Evolutionary conservation across 352 stramenopile genomes (phyloP).

Genomic region (Phytophthora rubi): DNA sequence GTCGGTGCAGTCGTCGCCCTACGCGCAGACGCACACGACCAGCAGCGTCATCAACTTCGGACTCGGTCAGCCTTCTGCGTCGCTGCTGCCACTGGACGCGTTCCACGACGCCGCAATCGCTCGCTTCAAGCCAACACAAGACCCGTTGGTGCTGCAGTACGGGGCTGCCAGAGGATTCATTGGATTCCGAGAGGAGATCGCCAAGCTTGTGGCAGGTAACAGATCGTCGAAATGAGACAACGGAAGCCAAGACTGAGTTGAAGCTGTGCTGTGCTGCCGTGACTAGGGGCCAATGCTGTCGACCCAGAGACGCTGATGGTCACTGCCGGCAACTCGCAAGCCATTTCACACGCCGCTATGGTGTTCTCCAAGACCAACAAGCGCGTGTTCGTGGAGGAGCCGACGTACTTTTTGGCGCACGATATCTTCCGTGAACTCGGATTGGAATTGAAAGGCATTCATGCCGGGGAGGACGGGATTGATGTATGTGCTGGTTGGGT

Average conservation of each 20-base stretch:
- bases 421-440: constrained; percentile 93
- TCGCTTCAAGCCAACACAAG: constrained; percentile 60
- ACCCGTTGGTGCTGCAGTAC: constrained; percentile 77
- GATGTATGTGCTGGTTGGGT: constrained; percentile 52
- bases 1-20: constrained; percentile 67
- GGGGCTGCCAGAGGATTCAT: constrained; percentile 71
- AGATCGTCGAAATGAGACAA: constrained; percentile 3
- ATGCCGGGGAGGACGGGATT: constrained; percentile 74
- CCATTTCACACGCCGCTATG: constrained; percentile 88
- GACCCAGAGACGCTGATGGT: constrained; percentile 78
- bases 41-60: constrained; percentile 83
- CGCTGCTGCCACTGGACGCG: constrained; percentile 75
- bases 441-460: constrained; percentile 77
- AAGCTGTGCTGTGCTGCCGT: neutral
- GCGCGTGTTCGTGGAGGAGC: constrained; percentile 91
- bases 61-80: constrained; percentile 79
- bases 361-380: constrained; percentile 78
- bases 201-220: constrained; percentile 61
- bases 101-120: constrained; percentile 55
- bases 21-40: constrained; percentile 70
- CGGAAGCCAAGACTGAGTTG: constrained; percentile 2
- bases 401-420: constrained; percentile 93
- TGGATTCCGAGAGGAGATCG: constrained; percentile 74
- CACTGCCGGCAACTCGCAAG: constrained; percentile 92
- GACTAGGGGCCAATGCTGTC: constrained; percentile 18